A percentile compares a stretch with the other conserved stretches of the same genome.
These are phyloP conservation scores for Aspergillus alliaceus DNA, from an alignment of 2,329 filamentous ascomycete genomes.

Conservation along the genomic window DNA sequence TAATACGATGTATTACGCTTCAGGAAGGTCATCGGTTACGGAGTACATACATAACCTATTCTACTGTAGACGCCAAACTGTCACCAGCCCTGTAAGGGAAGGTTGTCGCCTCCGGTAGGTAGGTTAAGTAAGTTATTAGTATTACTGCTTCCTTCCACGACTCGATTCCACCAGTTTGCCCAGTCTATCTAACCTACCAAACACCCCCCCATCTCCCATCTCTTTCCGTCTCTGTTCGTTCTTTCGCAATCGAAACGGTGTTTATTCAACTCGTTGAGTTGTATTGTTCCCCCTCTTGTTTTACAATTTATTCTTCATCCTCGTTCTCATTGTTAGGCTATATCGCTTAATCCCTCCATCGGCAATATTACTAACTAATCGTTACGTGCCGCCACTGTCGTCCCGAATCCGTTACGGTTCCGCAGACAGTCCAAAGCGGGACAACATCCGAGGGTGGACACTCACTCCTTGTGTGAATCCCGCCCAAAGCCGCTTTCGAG, in stretches of 20 bases:
- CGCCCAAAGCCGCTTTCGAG: slow-evolving; percentile 34
- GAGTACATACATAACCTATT: neutral
- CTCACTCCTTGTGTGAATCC: slow-evolving; percentile 24
- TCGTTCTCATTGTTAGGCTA: neutral
- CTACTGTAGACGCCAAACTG: too few relatives aligned
- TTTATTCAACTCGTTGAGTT: neutral
- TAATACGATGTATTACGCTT: neutral
- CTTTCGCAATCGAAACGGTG: neutral
- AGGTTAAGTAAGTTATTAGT: neutral
- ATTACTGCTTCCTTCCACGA: neutral
- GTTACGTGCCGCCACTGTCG: slow-evolving; percentile 29
- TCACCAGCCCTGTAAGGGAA: neutral
- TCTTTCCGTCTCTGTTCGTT: neutral
- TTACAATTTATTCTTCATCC: neutral
- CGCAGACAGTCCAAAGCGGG: slow-evolving; percentile 35
- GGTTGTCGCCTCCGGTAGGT: neutral
- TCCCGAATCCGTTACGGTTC: slow-evolving; percentile 32
- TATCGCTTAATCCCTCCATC: slow-evolving; percentile 1
- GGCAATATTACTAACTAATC: slow-evolving; percentile 5
- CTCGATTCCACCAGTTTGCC: slow-evolving; percentile 2
- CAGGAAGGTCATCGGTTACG: too few relatives aligned
- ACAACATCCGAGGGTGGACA: slow-evolving; percentile 39
- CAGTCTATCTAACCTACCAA: neutral
- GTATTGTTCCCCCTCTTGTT: neutral
- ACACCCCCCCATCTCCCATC: too few relatives aligned